A percentile compares a stretch with the other conserved stretches of the same genome.
These are phyloP conservation scores for Lentinula boryana DNA, from an alignment of 768 basidiomycete genomes.

Conservation along the genomic window DNA sequence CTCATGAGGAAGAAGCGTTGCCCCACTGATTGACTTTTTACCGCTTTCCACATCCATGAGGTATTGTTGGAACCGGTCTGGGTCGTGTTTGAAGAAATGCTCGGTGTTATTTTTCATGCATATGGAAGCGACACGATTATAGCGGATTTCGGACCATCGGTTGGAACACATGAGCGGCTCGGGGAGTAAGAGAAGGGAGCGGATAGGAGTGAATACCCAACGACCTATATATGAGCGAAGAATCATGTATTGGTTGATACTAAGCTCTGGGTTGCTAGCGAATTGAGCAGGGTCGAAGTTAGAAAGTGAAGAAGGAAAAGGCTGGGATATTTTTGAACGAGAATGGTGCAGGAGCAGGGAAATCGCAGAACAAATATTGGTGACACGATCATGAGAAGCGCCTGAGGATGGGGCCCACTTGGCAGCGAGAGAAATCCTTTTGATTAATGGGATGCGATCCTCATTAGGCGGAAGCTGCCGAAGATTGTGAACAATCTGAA, in stretches of 20 bases:
- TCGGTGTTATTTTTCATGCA: constrained; percentile 57
- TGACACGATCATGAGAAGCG: constrained; percentile 54
- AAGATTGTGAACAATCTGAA: constrained; percentile 30
- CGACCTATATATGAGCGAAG: constrained; percentile 55
- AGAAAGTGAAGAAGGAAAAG: constrained; percentile 27
- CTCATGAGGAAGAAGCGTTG: constrained; percentile 61
- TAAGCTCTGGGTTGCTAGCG: constrained; percentile 21
- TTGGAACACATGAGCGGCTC: constrained; percentile 61
- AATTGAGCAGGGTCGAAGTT: constrained; percentile 11
- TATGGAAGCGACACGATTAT: constrained; percentile 52
- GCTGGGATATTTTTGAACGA: constrained; percentile 17
- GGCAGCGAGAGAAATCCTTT: constrained; percentile 47
- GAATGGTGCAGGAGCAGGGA: constrained; percentile 41
- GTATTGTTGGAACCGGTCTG: constrained; percentile 51
- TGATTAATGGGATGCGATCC: constrained; percentile 25
- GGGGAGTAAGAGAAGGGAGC: constrained; percentile 36
- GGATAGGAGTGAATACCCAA: constrained; percentile 54
- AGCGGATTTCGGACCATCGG: constrained; percentile 51
- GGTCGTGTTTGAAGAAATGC: constrained; percentile 54
- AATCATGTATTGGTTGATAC: constrained; percentile 16
- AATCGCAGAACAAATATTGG: constrained; percentile 63
- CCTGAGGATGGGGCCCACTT: constrained; percentile 70
- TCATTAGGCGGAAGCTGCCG: constrained; percentile 24
- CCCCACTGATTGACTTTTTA: constrained; percentile 53
- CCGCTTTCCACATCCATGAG: constrained; percentile 52